Evolutionary conservation across 2,329 filamentous ascomycete species (phyloP).

Genomic region (Apiospora koreana): DNA sequence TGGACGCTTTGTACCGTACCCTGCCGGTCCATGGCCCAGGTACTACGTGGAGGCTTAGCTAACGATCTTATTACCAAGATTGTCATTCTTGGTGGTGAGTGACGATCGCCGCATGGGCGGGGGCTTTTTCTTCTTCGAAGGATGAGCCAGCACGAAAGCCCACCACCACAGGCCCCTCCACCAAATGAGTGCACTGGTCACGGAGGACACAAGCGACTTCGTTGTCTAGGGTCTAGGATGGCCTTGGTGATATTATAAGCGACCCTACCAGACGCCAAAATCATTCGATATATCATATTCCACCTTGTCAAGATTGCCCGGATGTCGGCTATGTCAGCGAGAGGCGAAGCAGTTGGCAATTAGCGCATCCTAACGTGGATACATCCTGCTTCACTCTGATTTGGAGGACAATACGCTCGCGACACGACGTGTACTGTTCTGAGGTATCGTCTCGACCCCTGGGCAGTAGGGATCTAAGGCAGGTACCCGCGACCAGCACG

Average conservation of each 20-base stretch:
- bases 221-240: background rate
- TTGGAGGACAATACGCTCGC: background rate
- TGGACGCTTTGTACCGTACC: background rate
- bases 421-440: background rate
- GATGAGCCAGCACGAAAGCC: background rate
- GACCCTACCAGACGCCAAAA: background rate
- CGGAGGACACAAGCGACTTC: background rate
- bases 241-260: background rate
- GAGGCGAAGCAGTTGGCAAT: background rate
- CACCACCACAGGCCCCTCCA: background rate
- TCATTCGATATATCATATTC: background rate
- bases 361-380: background rate
- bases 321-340: background rate
- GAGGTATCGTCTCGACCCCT: background rate
- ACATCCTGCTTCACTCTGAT: background rate
- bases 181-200: too few species aligned
- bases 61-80: conserved; percentile 7
- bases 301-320: background rate
- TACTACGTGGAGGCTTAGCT: background rate
- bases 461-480: background rate
- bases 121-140: background rate
- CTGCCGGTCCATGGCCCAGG: background rate
- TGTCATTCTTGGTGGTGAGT: background rate
- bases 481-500: background rate
- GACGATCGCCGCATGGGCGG: background rate